phyloP scores from a whole-genome alignment of 169 alveolate genomes.

The Plasmodium cynomolgi region DNA sequence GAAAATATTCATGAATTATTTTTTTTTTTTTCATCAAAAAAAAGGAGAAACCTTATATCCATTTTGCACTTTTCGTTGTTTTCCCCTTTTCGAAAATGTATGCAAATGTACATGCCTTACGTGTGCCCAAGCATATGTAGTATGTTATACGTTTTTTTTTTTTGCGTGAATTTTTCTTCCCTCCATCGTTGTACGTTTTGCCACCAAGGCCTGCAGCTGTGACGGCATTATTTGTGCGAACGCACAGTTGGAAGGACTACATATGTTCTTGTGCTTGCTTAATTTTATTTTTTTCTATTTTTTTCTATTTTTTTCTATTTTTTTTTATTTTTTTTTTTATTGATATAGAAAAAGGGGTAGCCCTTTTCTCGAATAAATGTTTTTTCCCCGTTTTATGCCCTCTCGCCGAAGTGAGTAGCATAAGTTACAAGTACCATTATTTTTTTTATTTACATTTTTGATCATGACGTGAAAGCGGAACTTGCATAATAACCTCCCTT shows the following conservation, averaged over 20 bases:
- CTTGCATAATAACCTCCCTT: background rate
- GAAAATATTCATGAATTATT: background rate
- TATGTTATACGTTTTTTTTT: background rate
- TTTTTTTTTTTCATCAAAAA: background rate
- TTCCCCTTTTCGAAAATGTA: background rate
- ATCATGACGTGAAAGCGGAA: background rate
- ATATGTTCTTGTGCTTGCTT: background rate
- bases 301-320: too few species aligned
- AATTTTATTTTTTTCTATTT: too few species aligned
- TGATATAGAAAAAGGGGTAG: background rate
- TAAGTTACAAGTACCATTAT: background rate
- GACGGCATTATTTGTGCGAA: background rate
- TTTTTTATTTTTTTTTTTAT: too few species aligned
- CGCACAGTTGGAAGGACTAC: background rate
- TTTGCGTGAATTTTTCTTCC: constrained; percentile 4
- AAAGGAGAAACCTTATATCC: background rate
- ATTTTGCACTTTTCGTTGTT: background rate
- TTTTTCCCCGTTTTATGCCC: background rate
- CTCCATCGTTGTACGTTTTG: background rate
- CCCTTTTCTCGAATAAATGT: background rate
- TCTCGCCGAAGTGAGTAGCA: background rate
- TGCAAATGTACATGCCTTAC: background rate
- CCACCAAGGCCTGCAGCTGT: background rate
- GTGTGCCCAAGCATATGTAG: background rate
- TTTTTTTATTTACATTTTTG: background rate